These are phyloP conservation scores for Hypoxylon sp. DNA, from an alignment of 2,329 filamentous ascomycete species.

Conservation along the genomic window DNA sequence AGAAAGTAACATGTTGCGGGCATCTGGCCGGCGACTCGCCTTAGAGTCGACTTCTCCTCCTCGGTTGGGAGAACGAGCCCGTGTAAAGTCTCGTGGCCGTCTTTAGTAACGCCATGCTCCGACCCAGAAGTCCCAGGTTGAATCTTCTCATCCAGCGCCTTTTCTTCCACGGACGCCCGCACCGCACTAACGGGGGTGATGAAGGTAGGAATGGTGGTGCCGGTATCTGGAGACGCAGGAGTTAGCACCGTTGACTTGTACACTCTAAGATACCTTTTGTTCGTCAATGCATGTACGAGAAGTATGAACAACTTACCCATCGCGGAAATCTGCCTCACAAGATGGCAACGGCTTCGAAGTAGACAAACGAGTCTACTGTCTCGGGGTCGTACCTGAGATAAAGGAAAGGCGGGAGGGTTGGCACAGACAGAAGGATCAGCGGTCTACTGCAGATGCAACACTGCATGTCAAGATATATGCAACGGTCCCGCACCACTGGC, in stretches of 20 bases:
- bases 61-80: constrained; percentile 60
- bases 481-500: neutral
- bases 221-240: constrained; percentile 36
- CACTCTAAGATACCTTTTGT: neutral
- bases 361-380: constrained; percentile 21
- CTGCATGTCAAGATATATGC: constrained; percentile 30
- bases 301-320: constrained; percentile 36
- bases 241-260: constrained; percentile 24
- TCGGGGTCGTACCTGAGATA: constrained; percentile 36
- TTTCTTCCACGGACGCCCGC: constrained; percentile 47
- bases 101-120: constrained; percentile 36
- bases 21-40: constrained; percentile 63
- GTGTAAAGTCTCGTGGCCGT: constrained; percentile 51
- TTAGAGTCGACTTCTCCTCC: constrained; percentile 62
- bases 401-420: constrained; percentile 24
- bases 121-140: constrained; percentile 19
- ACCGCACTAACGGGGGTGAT: constrained; percentile 42
- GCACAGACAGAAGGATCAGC: constrained; percentile 21
- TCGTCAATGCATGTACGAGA: neutral
- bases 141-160: constrained; percentile 40
- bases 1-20: constrained; percentile 61
- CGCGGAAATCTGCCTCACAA: constrained; percentile 22
- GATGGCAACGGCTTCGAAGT: constrained; percentile 28
- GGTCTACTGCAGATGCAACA: constrained; percentile 17
- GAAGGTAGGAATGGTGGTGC: constrained; percentile 45